Conservation (phyloP, 164 flowering plant species). For the Sedum album region DNA sequence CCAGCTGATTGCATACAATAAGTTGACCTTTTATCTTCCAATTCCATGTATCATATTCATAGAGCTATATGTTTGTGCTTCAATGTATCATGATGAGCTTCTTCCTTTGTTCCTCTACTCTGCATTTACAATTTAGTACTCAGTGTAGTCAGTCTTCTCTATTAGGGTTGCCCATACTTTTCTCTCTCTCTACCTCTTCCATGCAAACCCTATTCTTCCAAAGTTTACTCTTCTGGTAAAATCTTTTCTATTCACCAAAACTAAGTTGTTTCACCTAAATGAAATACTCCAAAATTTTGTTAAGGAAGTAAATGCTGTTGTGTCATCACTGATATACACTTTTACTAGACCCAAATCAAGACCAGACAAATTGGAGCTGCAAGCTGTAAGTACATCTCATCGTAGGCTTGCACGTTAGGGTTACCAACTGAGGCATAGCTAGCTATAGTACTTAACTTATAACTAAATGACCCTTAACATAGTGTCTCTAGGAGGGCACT, state of each 20-base stretch:
- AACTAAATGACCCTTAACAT: background rate
- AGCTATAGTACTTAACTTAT: background rate
- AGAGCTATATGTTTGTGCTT: background rate
- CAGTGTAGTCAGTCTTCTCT: background rate
- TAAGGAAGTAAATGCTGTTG: background rate
- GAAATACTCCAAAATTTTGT: background rate
- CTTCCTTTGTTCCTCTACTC: background rate
- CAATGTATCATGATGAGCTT: background rate
- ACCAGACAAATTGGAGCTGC: constrained; percentile 7
- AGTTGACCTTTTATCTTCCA: background rate
- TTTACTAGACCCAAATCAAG: background rate
- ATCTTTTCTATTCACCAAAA: constrained; percentile 1
- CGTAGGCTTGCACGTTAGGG: background rate
- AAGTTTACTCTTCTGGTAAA: background rate
- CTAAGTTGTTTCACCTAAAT: background rate
- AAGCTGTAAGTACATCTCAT: background rate
- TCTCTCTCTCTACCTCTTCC: background rate
- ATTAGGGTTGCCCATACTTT: constrained; percentile 2
- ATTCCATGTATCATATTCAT: background rate
- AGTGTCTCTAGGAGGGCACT: background rate
- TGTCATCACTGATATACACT: background rate
- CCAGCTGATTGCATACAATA: background rate
- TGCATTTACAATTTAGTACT: background rate
- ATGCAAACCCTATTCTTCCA: background rate
- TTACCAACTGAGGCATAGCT: background rate